Evolutionary conservation across 768 basidiomycete species (phyloP).

Genomic region (Mrakia blollopis): DNA sequence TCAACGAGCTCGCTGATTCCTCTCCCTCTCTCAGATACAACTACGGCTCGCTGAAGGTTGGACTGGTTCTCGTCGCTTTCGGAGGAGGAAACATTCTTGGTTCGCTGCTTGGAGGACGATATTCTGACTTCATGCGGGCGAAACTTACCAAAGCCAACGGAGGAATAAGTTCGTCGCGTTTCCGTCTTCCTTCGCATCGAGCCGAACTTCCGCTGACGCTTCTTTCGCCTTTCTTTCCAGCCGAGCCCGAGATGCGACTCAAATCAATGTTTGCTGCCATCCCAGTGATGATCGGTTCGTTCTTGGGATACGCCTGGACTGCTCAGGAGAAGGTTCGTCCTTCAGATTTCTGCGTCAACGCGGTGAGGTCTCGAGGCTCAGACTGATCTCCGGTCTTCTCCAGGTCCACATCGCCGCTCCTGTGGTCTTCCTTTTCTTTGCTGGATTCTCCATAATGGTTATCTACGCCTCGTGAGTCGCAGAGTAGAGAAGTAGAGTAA

Average conservation of each 20-base stretch:
- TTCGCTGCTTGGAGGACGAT: conserved; percentile 52
- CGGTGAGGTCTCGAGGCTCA: background rate
- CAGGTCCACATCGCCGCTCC: conserved; percentile 62
- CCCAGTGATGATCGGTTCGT: conserved; percentile 56
- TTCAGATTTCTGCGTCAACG: background rate
- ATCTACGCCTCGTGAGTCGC: conserved; percentile 7
- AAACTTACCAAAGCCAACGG: conserved; percentile 50
- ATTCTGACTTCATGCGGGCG: conserved; percentile 54
- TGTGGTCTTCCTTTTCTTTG: conserved; percentile 65
- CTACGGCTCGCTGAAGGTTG: conserved; percentile 65
- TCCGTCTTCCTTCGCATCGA: too few species aligned
- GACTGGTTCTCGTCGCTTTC: conserved; percentile 68
- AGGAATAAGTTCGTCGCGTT: conserved; percentile 45
- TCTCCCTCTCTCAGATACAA: conserved; percentile 49
- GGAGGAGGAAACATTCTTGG: conserved; percentile 45
- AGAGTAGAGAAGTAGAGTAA: background rate
- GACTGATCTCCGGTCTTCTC: background rate
- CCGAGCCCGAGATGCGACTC: conserved; percentile 53
- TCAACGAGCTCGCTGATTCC: background rate
- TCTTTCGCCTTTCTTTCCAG: too few species aligned
- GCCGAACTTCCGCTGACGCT: too few species aligned
- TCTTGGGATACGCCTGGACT: conserved; percentile 72
- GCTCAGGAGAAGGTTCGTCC: conserved; percentile 48
- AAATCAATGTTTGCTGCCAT: conserved; percentile 46
- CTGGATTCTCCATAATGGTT: conserved; percentile 67